Percentiles rank a stretch among this genome's conserved stretches.
Evolutionary conservation across 2,329 filamentous ascomycete genomes (phyloP).

Genomic region (Orbilia brochopaga): DNA sequence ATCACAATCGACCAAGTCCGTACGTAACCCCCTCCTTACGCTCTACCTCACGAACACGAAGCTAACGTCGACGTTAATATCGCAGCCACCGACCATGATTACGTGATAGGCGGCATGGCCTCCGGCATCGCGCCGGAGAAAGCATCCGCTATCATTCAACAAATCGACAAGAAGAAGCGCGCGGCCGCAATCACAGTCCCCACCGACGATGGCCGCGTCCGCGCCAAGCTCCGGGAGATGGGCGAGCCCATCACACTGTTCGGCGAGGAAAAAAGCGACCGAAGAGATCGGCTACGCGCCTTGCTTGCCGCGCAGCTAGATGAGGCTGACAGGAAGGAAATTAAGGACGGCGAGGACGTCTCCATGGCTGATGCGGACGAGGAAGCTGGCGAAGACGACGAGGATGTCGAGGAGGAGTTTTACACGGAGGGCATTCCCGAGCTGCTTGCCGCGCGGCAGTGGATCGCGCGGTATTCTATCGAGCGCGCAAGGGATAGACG

Average conservation of each 20-base stretch:
- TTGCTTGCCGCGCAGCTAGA: conserved; percentile 77
- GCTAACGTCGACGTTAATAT: conserved; percentile 25
- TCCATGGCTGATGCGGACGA: conserved; percentile 64
- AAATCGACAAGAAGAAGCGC: conserved; percentile 89
- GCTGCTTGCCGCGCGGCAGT: conserved; percentile 75
- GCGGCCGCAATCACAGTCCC: conserved; percentile 89
- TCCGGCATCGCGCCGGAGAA: conserved; percentile 77
- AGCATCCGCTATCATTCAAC: conserved; percentile 80
- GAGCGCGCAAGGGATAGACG: conserved; percentile 79
- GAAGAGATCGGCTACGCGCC: conserved; percentile 83
- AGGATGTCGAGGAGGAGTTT: conserved; percentile 87
- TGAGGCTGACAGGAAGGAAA: conserved; percentile 61
- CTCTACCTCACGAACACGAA: background rate
- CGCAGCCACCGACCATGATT: conserved; percentile 76
- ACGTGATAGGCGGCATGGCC: conserved; percentile 72
- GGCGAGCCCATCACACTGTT: conserved; percentile 96
- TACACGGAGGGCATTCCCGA: conserved; percentile 82
- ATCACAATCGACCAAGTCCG: conserved; percentile 70
- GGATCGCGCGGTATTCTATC: conserved; percentile 82
- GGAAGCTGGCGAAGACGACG: conserved; percentile 67
- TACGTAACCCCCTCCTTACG: conserved; percentile 59
- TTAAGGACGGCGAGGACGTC: conserved; percentile 69
- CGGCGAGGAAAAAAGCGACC: conserved; percentile 83
- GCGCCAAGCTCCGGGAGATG: conserved; percentile 77
- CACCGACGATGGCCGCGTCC: conserved; percentile 88